Evolutionary conservation across 2,329 filamentous ascomycete species (phyloP).

Genomic region (Herpotrichia juniperi): DNA sequence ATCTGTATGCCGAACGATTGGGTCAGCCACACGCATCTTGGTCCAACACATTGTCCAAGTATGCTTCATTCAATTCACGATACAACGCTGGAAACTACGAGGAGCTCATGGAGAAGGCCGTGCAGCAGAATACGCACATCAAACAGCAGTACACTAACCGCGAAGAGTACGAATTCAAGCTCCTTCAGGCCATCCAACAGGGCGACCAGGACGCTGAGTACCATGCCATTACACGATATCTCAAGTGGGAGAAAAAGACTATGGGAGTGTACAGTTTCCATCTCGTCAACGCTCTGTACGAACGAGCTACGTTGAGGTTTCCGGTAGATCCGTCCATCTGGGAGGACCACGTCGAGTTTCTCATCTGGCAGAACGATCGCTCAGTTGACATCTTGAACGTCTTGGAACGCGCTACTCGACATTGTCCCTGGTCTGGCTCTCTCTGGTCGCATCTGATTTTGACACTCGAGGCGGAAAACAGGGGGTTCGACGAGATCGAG

Average conservation of each 20-base stretch:
- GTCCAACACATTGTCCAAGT: conserved; percentile 75
- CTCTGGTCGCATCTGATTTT: conserved; percentile 92
- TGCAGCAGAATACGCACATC: conserved; percentile 66
- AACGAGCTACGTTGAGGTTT: conserved; percentile 77
- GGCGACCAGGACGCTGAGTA: conserved; percentile 64
- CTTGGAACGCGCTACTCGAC: conserved; percentile 80
- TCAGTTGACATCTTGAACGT: conserved; percentile 67
- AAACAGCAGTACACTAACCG: conserved; percentile 69
- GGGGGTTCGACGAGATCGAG: conserved; percentile 81
- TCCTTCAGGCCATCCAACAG: conserved; percentile 64
- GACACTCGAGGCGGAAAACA: conserved; percentile 77
- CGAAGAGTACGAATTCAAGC: conserved; percentile 70
- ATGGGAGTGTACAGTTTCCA: conserved; percentile 60
- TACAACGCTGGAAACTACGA: conserved; percentile 77
- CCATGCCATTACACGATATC: conserved; percentile 67
- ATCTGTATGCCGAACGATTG: conserved; percentile 73
- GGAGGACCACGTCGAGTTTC: conserved; percentile 82
- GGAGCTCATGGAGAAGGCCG: conserved; percentile 71
- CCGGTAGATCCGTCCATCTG: conserved; percentile 77
- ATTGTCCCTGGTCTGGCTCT: conserved; percentile 90
- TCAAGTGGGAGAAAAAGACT: conserved; percentile 81
- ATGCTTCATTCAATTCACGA: conserved; percentile 75
- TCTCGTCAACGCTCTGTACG: conserved; percentile 70
- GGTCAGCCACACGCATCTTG: conserved; percentile 75
- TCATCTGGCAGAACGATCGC: conserved; percentile 59